Evolutionary conservation across 371 early-diverging fungal species (phyloP), one percentile per base, ranked within the genome.

Genomic region (Mortierella sp.): DNA sequence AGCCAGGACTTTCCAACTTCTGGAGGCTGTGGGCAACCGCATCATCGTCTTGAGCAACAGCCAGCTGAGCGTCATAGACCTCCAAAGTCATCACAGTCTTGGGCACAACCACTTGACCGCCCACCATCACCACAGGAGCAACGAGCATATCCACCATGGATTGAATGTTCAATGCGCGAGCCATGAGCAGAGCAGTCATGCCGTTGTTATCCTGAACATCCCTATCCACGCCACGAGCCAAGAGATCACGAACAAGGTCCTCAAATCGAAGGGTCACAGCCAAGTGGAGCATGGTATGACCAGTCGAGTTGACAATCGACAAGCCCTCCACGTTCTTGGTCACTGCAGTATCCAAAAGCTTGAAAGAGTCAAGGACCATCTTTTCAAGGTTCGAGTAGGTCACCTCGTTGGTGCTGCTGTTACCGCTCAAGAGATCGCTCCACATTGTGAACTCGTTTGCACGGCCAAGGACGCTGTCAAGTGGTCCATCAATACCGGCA

Each of bases 281-380:
- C 56, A 76, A 68, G 56, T 76, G 77, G 58, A 76, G 72, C 77
- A 76, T 71, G 18, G 72, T 71, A 28, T 76, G 77, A 21, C 77
- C 77, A 19, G 77, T 76, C 56, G 21, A 43, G 68, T 76, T 76
- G 37, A 53, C 53, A 28, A 76, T 56, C 52, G 68, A 66, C 14
- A 76, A 57, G 37, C 72, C 66, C 46, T 76, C 77, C 19, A 47
- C 25, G 55, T 71, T 68, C 71, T 70, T 67, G 21, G 63, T 37
- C 23, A 30, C 19, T 7, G 52, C 16, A 0, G 62, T 9, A 45
- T 76, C 77, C 37, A 76, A 26, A 16, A 71, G 64, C 53, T 70
- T 44, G 47, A 76, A 68, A 1, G 77, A 68, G 18, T 76, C 62
- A 19, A 76, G 44, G 26, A 76, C 72, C 68, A 76, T 37, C 63